Evolutionary conservation across 1,139 yeast species (phyloP).

Genomic region (Magnusiomyces fungicola): DNA sequence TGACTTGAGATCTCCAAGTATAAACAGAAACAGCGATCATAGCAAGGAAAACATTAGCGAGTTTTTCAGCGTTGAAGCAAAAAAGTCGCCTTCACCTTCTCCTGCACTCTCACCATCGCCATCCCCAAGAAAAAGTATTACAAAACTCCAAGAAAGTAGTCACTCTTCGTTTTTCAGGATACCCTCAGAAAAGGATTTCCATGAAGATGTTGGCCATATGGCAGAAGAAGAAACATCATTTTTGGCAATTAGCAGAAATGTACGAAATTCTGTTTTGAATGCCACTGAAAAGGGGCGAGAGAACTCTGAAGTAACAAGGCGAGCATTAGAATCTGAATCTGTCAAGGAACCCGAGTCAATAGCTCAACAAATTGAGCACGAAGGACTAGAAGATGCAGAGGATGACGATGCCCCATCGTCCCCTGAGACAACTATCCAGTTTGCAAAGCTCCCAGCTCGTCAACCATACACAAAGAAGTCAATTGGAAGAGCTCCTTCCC

Average conservation of each 20-base stretch:
- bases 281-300: background rate
- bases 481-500: conserved; percentile 10
- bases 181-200: background rate
- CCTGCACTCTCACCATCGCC: background rate
- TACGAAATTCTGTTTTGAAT: background rate
- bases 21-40: too few species aligned
- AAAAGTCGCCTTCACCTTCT: too few species aligned
- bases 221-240: conserved; percentile 9
- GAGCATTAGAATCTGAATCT: background rate
- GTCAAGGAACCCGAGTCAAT: background rate
- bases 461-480: conserved; percentile 40
- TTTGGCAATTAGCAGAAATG: conserved; percentile 8
- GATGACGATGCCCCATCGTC: conserved; percentile 16
- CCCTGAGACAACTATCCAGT: conserved; percentile 29
- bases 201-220: background rate
- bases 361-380: too few species aligned
- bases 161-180: background rate
- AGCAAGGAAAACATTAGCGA: too few species aligned
- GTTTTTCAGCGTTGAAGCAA: too few species aligned
- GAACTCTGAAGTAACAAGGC: too few species aligned
- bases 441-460: conserved; percentile 40
- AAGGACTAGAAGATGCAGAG: conserved; percentile 17
- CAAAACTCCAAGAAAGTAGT: background rate
- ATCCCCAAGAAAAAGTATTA: background rate
- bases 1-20: too few species aligned